Evolutionary conservation across 2,329 filamentous ascomycete species (phyloP).

Genomic region (Colletotrichum sansevieriae): DNA sequence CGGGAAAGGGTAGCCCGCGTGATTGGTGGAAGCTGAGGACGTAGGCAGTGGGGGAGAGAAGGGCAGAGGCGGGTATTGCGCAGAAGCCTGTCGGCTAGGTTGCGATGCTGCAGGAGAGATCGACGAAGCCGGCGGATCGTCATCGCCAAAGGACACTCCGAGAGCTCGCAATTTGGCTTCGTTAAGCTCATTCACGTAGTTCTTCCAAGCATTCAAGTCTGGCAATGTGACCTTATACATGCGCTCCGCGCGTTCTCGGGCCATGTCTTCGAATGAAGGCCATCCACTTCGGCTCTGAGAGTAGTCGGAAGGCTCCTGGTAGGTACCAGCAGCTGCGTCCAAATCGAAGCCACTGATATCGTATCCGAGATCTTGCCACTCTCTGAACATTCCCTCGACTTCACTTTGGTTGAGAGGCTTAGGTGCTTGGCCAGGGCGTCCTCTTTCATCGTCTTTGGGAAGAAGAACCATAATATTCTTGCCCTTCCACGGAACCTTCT

Average conservation of each 20-base stretch:
- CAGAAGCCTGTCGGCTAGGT: conserved; percentile 77
- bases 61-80: conserved; percentile 79
- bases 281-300: conserved; percentile 77
- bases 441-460: conserved; percentile 76
- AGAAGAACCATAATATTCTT: conserved; percentile 80
- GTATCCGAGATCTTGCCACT: conserved; percentile 79
- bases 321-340: conserved; percentile 48
- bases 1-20: conserved; percentile 70
- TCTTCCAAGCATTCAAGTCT: conserved; percentile 77
- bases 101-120: conserved; percentile 75
- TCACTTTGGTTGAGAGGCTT: conserved; percentile 68
- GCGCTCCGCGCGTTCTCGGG: conserved; percentile 64
- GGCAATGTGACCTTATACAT: conserved; percentile 76
- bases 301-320: conserved; percentile 52
- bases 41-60: conserved; percentile 88
- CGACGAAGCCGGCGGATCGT: conserved; percentile 74
- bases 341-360: conserved; percentile 77
- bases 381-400: conserved; percentile 71
- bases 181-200: conserved; percentile 84
- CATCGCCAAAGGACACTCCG: conserved; percentile 84
- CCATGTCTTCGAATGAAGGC: conserved; percentile 73
- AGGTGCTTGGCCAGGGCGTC: conserved; percentile 66
- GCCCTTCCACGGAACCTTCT: conserved; percentile 80
- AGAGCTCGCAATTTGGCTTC: conserved; percentile 94
- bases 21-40: conserved; percentile 81